Percentiles rank a stretch among this genome's conserved stretches.
Conservation (phyloP, 2,329 filamentous ascomycete genomes). For the Colletotrichum shisoi region DNA sequence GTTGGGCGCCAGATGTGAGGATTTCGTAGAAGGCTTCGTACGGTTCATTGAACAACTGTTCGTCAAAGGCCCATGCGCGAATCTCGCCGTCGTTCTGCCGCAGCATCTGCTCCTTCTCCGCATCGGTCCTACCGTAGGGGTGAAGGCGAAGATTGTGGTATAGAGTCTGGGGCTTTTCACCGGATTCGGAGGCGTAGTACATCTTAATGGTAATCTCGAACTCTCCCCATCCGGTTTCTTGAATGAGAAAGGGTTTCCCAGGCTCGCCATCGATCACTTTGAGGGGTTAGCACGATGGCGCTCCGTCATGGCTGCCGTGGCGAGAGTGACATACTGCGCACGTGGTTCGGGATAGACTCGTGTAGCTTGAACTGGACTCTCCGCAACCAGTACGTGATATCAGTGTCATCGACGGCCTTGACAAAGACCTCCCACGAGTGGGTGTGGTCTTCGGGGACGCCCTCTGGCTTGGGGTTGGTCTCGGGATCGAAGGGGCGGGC, state of each 20-base stretch:
- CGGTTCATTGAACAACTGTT: conserved; percentile 96
- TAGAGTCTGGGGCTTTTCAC: conserved; percentile 93
- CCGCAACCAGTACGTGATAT: conserved; percentile 94
- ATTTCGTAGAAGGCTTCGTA: conserved; percentile 90
- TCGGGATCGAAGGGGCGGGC: conserved; percentile 79
- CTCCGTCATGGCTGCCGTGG: neutral
- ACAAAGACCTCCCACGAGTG: conserved; percentile 98
- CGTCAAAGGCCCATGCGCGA: conserved; percentile 84
- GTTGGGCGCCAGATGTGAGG: conserved; percentile 75
- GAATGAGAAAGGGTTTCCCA: conserved; percentile 78
- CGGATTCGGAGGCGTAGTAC: conserved; percentile 86
- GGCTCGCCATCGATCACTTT: conserved; percentile 74
- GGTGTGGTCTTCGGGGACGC: conserved; percentile 87
- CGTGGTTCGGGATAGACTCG: conserved; percentile 91
- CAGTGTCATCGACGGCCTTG: conserved; percentile 84
- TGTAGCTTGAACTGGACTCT: conserved; percentile 98
- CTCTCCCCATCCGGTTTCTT: conserved; percentile 96
- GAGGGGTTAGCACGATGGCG: conserved; percentile 37
- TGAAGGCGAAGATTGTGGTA: conserved; percentile 93
- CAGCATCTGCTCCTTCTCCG: conserved; percentile 67
- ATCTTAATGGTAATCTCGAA: conserved; percentile 96
- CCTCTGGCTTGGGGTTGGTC: conserved; percentile 77
- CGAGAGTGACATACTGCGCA: conserved; percentile 68
- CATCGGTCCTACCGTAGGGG: conserved; percentile 84
- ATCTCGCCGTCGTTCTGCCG: conserved; percentile 69